A percentile compares a stretch with the other conserved stretches of the same genome.
Conservation (phyloP, 2,329 filamentous ascomycete genomes). For the Didymella segeticola region DNA sequence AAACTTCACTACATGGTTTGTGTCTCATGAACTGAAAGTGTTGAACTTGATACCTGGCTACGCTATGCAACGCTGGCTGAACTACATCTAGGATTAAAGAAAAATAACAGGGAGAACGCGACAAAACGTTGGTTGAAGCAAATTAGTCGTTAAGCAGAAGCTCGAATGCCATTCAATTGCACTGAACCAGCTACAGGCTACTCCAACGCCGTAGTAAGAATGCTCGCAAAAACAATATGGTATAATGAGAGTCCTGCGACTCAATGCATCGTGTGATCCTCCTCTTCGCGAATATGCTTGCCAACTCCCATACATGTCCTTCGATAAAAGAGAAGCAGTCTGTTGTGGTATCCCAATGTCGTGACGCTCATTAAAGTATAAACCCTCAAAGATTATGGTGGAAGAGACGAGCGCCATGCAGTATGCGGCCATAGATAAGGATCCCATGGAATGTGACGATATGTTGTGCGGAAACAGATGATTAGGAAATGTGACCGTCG, state of each 20-base stretch:
- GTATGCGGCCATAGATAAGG: constrained; percentile 49
- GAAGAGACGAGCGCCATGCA: constrained; percentile 49
- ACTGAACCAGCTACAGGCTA: constrained; percentile 22
- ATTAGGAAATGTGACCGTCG: constrained; percentile 26
- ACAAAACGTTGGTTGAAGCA: background rate
- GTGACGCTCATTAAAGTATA: constrained; percentile 50
- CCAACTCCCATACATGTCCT: constrained; percentile 38
- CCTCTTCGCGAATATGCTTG: constrained; percentile 24
- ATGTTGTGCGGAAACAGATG: constrained; percentile 30
- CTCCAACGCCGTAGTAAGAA: constrained; percentile 24
- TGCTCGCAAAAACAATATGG: constrained; percentile 38
- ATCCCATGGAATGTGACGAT: constrained; percentile 37
- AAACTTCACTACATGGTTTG: background rate
- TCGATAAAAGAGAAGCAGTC: constrained; percentile 39
- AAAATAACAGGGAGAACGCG: background rate
- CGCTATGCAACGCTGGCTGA: constrained; percentile 14
- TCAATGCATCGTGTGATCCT: constrained; percentile 20
- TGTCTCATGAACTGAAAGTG: background rate
- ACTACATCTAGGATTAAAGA: constrained; percentile 3
- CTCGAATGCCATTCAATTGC: constrained; percentile 29
- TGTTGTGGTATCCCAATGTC: constrained; percentile 48
- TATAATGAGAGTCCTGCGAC: constrained; percentile 30
- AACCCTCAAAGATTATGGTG: constrained; percentile 39
- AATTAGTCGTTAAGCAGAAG: constrained; percentile 3
- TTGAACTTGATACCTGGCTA: constrained; percentile 10